Conservation (phyloP, 352 stramenopile genomes). For the Phytophthora idaei region DNA sequence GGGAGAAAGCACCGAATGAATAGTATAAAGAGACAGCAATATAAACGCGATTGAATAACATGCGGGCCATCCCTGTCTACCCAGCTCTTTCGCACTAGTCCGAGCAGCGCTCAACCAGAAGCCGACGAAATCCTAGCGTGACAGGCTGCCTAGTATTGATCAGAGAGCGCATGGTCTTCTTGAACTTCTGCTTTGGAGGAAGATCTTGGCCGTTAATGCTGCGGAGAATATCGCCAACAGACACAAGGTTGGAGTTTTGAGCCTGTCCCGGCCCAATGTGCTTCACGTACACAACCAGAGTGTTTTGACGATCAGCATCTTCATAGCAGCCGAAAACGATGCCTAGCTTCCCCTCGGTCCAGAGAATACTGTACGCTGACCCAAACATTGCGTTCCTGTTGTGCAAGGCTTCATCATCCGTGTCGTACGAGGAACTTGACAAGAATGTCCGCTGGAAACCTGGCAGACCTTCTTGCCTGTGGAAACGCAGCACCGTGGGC, state of each 20-base stretch:
- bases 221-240: constrained; percentile 41
- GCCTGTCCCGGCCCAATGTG: constrained; percentile 40
- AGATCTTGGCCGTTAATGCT: constrained; percentile 47
- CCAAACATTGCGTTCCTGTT: constrained; percentile 1
- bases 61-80: constrained; percentile 1
- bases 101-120: constrained; percentile 38
- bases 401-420: constrained; percentile 10
- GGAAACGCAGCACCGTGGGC: constrained; percentile 46
- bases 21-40: constrained; percentile 37
- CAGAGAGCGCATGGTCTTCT: constrained; percentile 44
- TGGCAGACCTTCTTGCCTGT: constrained; percentile 12
- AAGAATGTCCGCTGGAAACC: constrained; percentile 29
- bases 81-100: constrained; percentile 13
- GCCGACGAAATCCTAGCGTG: constrained; percentile 47
- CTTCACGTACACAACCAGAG: constrained; percentile 55
- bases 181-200: constrained; percentile 35
- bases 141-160: constrained; percentile 39
- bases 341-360: constrained; percentile 43
- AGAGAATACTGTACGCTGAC: constrained; percentile 50
- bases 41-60: constrained; percentile 36
- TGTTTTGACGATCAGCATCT: constrained; percentile 36
- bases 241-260: constrained; percentile 41
- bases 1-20: constrained; percentile 30
- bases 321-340: constrained; percentile 52
- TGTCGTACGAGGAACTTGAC: constrained; percentile 19